Conservation (phyloP, 257 asterid genomes). For the Paulownia fortunei region DNA sequence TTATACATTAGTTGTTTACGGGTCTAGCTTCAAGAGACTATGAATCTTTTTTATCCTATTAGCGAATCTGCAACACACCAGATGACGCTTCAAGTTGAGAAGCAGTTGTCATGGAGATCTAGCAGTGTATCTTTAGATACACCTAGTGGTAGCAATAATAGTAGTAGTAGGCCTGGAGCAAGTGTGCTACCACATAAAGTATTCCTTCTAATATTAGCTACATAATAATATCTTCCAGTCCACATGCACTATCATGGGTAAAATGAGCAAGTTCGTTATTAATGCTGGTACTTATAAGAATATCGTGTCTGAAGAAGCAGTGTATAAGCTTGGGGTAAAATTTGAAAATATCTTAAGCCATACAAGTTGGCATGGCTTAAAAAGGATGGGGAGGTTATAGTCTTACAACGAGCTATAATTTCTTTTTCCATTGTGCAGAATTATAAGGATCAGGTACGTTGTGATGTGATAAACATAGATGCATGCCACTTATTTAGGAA, state of each 20-base stretch:
- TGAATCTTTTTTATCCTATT: no score
- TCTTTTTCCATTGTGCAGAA: not conserved
- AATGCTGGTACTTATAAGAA: not conserved
- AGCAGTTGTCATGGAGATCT: not conserved
- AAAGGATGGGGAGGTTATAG: not conserved
- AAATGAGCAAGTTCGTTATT: not conserved
- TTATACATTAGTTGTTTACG: no score
- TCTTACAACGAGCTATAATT: not conserved
- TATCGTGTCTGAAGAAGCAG: not conserved
- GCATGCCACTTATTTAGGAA: not conserved
- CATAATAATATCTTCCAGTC: not conserved
- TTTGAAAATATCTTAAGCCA: not conserved
- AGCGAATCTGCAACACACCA: not conserved
- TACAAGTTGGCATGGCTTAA: not conserved
- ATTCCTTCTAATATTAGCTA: not conserved
- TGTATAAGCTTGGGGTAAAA: not conserved
- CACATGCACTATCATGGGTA: not conserved
- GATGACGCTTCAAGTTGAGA: not conserved
- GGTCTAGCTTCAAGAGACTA: no score
- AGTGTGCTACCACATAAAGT: not conserved
- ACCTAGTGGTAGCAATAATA: not conserved
- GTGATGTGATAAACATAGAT: not conserved
- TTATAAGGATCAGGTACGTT: not conserved
- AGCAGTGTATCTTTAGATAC: not conserved
- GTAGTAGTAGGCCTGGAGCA: not conserved